Conservation (phyloP, 2,329 filamentous ascomycete genomes). For the Colletotrichum siamense region DNA sequence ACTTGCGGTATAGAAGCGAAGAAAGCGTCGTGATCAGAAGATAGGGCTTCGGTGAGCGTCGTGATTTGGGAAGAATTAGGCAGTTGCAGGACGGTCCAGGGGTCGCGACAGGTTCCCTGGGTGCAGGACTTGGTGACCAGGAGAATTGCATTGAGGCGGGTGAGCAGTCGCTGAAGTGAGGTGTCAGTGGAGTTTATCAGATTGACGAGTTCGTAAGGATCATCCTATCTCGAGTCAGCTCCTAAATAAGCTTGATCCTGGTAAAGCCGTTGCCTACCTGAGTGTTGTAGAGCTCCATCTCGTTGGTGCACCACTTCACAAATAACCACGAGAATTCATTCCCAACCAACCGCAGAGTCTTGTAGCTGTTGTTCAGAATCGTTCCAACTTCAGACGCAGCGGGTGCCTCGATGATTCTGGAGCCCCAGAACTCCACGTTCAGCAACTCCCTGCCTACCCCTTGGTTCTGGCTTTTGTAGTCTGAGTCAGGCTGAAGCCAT, state of each 20-base stretch:
- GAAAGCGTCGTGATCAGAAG: background rate
- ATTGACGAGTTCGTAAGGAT: constrained; percentile 31
- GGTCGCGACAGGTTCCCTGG: constrained; percentile 26
- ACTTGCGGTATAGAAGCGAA: background rate
- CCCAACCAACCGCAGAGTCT: constrained; percentile 30
- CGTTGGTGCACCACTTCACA: constrained; percentile 33
- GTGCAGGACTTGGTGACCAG: constrained; percentile 32
- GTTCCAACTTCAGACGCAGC: constrained; percentile 22
- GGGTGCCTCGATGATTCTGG: constrained; percentile 11
- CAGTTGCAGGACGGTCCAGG: constrained; percentile 24
- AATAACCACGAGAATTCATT: constrained; percentile 28
- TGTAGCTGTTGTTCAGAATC: constrained; percentile 29
- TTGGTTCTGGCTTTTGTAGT: background rate
- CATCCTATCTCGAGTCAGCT: background rate
- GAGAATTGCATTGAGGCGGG: constrained; percentile 29
- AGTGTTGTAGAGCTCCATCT: constrained; percentile 35
- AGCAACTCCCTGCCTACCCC: constrained; percentile 27
- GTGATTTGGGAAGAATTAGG: background rate
- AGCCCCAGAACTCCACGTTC: constrained; percentile 33
- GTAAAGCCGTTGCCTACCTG: background rate
- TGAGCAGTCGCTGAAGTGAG: background rate
- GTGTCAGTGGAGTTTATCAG: constrained; percentile 15
- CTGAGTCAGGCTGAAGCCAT: constrained; percentile 28
- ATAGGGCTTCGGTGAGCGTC: background rate
- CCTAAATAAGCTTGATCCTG: background rate